These are phyloP conservation scores for Cystobasidium onofrii DNA, from an alignment of 768 basidiomycete species.

Conservation along the genomic window DNA sequence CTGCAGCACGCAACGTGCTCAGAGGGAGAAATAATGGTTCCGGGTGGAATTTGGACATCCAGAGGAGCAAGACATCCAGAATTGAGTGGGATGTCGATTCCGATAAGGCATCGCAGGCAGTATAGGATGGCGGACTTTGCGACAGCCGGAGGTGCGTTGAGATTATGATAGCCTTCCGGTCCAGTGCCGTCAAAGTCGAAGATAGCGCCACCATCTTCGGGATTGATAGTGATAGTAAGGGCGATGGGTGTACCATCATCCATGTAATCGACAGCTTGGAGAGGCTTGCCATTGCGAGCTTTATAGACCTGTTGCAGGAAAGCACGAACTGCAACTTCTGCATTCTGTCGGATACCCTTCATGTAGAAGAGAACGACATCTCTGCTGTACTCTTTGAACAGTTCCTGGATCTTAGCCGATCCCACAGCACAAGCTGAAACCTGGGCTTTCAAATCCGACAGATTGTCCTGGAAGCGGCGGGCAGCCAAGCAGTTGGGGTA, in stretches of 20 bases:
- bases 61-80: conserved; percentile 32
- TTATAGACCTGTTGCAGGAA: conserved; percentile 41
- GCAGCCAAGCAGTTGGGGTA: conserved; percentile 42
- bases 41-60: conserved; percentile 18
- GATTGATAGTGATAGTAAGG: conserved; percentile 30
- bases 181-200: conserved; percentile 39
- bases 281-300: conserved; percentile 1
- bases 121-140: conserved; percentile 84
- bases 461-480: conserved; percentile 42
- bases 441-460: conserved; percentile 43
- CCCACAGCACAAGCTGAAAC: conserved; percentile 39
- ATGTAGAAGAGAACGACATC: conserved; percentile 42
- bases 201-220: conserved; percentile 31
- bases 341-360: conserved; percentile 39
- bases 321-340: conserved; percentile 40
- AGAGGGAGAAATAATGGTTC: conserved; percentile 29
- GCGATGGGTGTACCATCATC: conserved; percentile 13
- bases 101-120: conserved; percentile 63
- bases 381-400: conserved; percentile 42
- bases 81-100: conserved; percentile 41
- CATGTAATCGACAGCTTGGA: conserved; percentile 16
- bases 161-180: conserved; percentile 39
- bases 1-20: conserved; percentile 6
- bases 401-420: conserved; percentile 36
- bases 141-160: conserved; percentile 59